phyloP scores from a whole-genome alignment of 768 basidiomycete species.

The Rhizopogon rudus region DNA sequence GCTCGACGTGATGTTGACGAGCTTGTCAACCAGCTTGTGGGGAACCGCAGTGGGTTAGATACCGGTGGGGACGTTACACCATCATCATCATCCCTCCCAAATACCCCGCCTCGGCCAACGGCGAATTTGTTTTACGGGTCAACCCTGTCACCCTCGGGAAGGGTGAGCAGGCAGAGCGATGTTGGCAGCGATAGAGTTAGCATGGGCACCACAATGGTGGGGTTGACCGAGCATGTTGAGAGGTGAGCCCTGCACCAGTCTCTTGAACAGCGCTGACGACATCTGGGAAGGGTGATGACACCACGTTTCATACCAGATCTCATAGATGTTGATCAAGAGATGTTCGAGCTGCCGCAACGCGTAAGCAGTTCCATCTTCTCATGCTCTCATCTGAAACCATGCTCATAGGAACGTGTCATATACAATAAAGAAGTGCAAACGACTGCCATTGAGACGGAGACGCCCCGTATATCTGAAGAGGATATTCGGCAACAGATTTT shows the following conservation, averaged over 20 bases:
- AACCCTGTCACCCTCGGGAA: slow-evolving; percentile 45
- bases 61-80: slow-evolving; percentile 63
- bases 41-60: slow-evolving; percentile 43
- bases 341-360: slow-evolving; percentile 87
- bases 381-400: neutral
- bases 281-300: slow-evolving; percentile 47
- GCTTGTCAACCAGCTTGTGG: slow-evolving; percentile 57
- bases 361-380: slow-evolving; percentile 33
- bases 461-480: slow-evolving; percentile 52
- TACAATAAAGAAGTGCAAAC: slow-evolving; percentile 89
- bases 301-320: slow-evolving; percentile 69
- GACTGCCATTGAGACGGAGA: slow-evolving; percentile 53
- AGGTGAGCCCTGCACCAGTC: slow-evolving; percentile 39
- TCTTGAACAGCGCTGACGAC: neutral
- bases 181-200: slow-evolving; percentile 44
- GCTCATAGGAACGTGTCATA: slow-evolving; percentile 62
- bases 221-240: slow-evolving; percentile 63
- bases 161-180: slow-evolving; percentile 70
- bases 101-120: slow-evolving; percentile 53
- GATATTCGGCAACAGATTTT: slow-evolving; percentile 69
- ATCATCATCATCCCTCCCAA: slow-evolving; percentile 60
- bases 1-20: slow-evolving; percentile 63
- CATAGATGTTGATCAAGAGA: slow-evolving; percentile 85
- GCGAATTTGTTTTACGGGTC: slow-evolving; percentile 31
- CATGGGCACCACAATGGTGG: slow-evolving; percentile 40